Conservation (phyloP, 768 basidiomycete genomes). For the Amanita brunnescens region DNA sequence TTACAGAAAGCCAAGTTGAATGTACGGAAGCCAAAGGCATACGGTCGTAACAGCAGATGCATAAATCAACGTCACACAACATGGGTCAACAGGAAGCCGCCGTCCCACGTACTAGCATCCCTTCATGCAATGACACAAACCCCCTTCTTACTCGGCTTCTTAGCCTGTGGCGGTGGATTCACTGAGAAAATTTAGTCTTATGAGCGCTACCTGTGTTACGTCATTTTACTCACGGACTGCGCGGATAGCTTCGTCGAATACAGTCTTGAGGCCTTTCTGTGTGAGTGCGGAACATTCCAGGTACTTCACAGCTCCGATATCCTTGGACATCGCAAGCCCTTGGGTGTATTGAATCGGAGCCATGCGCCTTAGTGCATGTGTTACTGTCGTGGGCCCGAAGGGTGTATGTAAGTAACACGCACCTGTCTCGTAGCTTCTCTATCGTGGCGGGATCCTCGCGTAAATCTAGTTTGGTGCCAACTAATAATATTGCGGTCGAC, state of each 20-base stretch:
- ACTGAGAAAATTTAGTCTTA: constrained; percentile 32
- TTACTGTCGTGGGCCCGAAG: background rate
- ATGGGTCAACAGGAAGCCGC: constrained; percentile 11
- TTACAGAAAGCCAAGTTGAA: constrained; percentile 1
- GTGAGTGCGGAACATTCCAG: constrained; percentile 94
- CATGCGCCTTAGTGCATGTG: constrained; percentile 59
- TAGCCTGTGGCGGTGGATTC: constrained; percentile 60
- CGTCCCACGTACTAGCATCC: constrained; percentile 20
- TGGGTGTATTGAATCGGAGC: constrained; percentile 88
- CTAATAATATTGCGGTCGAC: constrained; percentile 84
- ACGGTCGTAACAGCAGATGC: constrained; percentile 61
- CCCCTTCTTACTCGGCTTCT: constrained; percentile 39
- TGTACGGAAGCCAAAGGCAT: constrained; percentile 24
- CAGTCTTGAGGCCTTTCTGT: constrained; percentile 97
- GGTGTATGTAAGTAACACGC: constrained; percentile 10
- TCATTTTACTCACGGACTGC: constrained; percentile 75
- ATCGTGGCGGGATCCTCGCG: constrained; percentile 92
- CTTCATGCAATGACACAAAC: constrained; percentile 70
- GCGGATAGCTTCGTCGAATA: constrained; percentile 98
- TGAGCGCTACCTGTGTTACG: background rate
- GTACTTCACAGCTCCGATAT: constrained; percentile 94
- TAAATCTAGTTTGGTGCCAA: constrained; percentile 96
- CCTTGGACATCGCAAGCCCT: constrained; percentile 85
- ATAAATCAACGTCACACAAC: constrained; percentile 60
- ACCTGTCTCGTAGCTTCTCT: constrained; percentile 90